phyloP scores from a whole-genome alignment of 192 early-diverging fungal genomes.

The Pilobolus umbonatus region DNA sequence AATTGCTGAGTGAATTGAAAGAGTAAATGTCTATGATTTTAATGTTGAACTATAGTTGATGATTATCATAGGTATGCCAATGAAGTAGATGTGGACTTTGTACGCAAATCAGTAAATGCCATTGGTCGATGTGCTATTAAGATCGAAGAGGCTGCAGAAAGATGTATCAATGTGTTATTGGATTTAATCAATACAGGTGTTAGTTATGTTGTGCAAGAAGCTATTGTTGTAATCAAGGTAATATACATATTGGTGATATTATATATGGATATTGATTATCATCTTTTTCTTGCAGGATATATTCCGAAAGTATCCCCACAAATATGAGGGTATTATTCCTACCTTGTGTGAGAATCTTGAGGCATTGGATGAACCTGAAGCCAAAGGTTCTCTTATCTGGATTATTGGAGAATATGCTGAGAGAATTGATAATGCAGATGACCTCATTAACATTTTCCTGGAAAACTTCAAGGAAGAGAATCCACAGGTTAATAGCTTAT shows the following conservation, averaged over 20 bases:
- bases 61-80: constrained; percentile 69
- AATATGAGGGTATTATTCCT: constrained; percentile 81
- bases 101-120: constrained; percentile 79
- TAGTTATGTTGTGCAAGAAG: constrained; percentile 89
- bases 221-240: constrained; percentile 87
- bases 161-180: constrained; percentile 80
- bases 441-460: constrained; percentile 71
- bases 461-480: constrained; percentile 89
- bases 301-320: constrained; percentile 89
- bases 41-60: not conserved
- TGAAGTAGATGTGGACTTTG: constrained; percentile 97
- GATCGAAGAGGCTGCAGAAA: constrained; percentile 80
- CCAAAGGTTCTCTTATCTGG: constrained; percentile 90
- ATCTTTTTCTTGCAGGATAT: constrained; percentile 69
- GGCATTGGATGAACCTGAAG: constrained; percentile 83
- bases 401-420: constrained; percentile 96
- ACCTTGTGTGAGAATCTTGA: constrained; percentile 90
- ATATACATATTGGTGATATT: too few species aligned
- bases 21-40: constrained; percentile 56
- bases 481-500: constrained; percentile 42
- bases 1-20: constrained; percentile 88
- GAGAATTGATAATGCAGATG: constrained; percentile 75
- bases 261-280: not conserved
- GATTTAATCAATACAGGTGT: constrained; percentile 89
- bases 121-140: constrained; percentile 93